Evolutionary conservation across 208 protist genomes (phyloP), one percentile per base, ranked within the genome.

Genomic region (Trypanosoma caninum): DNA sequence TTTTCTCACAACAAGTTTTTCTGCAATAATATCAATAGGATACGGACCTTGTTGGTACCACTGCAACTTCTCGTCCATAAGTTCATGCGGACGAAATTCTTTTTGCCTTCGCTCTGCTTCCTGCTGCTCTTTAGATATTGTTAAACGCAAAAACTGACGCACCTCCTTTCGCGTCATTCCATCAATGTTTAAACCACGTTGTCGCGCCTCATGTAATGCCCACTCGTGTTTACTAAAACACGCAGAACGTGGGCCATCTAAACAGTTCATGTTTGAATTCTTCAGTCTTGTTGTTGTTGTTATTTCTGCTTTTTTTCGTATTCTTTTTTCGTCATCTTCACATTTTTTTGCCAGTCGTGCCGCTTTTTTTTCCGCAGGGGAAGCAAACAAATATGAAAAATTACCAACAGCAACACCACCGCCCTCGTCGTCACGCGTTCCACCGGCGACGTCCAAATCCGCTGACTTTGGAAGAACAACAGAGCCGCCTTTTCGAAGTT

Each of bases 11-110:
- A 95, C 83, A 14, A 95, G 79, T 47, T 87, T 88, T 52, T 95
- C 84, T 5, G 85, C 67, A 58, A 95, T 89, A 48, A 93, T 54
- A 59, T 95, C 89, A 63, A 95, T 82, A 2, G 89, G 89, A 59
- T 84, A 74, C 10, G 89, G 89, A 0, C 85, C 89, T 59, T 95
- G 89, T 71, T 95, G 89, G 46, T 95, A 95, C 85, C 89, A 95
- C 45, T 78, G 83, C 2, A 92, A 44, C 48, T 75, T 76, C 52
- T 75, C 77, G 60, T 95, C 89, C 89, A 95, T 93, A 20, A 95
- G 56, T 16, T 89, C 83, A 59, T 95, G 85, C 27, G 86, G 79
- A 45, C 84, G 82, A 22, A 89, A 78, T 10, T 84, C 73, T 8
- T 71, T 65, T 30, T 76, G 75, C 31, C 56, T 54, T 56, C 63